phyloP scores from a whole-genome alignment of 1,284 basidiomycete species.

The Sanghuangporus weigelae region DNA sequence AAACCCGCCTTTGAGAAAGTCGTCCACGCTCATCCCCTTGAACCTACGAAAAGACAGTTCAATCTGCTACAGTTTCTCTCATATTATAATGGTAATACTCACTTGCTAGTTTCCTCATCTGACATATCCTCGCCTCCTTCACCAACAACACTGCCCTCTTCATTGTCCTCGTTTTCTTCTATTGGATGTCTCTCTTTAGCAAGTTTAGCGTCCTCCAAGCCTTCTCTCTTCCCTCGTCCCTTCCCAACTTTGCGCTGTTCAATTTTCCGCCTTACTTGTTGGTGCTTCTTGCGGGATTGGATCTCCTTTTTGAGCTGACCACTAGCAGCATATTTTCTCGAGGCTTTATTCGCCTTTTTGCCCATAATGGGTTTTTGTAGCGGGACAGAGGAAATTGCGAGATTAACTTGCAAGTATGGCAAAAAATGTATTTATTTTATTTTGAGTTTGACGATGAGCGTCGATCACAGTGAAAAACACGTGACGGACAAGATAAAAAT shows the following conservation, averaged over 20 bases:
- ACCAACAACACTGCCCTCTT: background rate
- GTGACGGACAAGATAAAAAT: background rate
- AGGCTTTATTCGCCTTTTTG: constrained; percentile 66
- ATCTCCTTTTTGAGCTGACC: constrained; percentile 86
- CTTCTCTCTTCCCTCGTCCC: constrained; percentile 41
- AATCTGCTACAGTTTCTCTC: background rate
- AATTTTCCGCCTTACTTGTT: constrained; percentile 69
- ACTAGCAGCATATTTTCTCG: constrained; percentile 82
- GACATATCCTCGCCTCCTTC: constrained; percentile 1
- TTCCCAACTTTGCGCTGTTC: constrained; percentile 44
- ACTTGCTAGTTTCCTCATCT: constrained; percentile 23
- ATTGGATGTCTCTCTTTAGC: constrained; percentile 32
- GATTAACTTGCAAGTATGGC: background rate
- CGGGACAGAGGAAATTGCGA: background rate
- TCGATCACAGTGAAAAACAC: background rate
- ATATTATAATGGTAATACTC: constrained; percentile 8
- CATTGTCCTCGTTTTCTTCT: constrained; percentile 30
- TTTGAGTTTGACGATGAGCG: background rate
- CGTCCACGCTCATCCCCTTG: constrained; percentile 72
- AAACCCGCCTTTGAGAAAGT: constrained; percentile 74
- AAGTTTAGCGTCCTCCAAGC: constrained; percentile 29
- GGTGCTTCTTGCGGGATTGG: constrained; percentile 69
- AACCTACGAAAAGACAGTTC: constrained; percentile 27
- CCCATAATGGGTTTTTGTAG: constrained; percentile 39
- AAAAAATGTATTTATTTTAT: background rate